Base-by-base conservation (phyloP, 495 filamentous ascomycete species). In the Friedmanniomyces simplex region DNA sequence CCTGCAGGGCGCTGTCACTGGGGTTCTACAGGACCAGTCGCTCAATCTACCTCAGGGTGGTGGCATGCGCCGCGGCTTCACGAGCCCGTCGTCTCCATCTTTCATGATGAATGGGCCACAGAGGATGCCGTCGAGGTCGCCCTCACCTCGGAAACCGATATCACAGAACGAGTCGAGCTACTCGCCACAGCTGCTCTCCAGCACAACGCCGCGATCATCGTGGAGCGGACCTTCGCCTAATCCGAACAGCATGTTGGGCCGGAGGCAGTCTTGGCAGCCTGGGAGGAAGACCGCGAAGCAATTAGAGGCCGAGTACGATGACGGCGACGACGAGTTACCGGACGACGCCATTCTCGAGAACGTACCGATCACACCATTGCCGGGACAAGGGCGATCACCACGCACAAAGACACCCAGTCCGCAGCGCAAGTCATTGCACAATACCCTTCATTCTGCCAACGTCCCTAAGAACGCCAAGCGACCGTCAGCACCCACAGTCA, bases 291-390 rank as follows among this genome's bases (percentile, higher is more conserved):
- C 87, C 3, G 71, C 82, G 4, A 78, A 87, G 56, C 86, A 96
- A 53, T 66, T 91, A 34, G 94, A 96, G 67, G 80, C 83, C 41
- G 91, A 97, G 67, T 95, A 85, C 60, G 79, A 91, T 68, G 88
- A 95, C 56, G 83, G 82, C 12, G 93, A 96, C 57, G 91, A 95
- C 57, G 90, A 97, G 52, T 80, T 98, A 22, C 93, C 93, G 5
- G 89, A 94, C 54, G 93, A 94, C 63, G 84, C 89, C 16, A 83
- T 91, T 63, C 75, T 98, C 21, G 89, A 89, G 76, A 97, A 97
- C 64, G 87, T 98, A 8, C 93, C 93, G 0, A 81, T 98, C n/a
- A 95, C 90, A 10, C 93, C 93, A 11, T 32, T 62, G 28, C 55
- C 50, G 10, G 54, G 52, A 16, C 49, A 52, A n/a, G 80, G 77